These are phyloP conservation scores for Macrophomina pseudophaseolina DNA, from an alignment of 2,329 filamentous ascomycete genomes.

Conservation along the genomic window DNA sequence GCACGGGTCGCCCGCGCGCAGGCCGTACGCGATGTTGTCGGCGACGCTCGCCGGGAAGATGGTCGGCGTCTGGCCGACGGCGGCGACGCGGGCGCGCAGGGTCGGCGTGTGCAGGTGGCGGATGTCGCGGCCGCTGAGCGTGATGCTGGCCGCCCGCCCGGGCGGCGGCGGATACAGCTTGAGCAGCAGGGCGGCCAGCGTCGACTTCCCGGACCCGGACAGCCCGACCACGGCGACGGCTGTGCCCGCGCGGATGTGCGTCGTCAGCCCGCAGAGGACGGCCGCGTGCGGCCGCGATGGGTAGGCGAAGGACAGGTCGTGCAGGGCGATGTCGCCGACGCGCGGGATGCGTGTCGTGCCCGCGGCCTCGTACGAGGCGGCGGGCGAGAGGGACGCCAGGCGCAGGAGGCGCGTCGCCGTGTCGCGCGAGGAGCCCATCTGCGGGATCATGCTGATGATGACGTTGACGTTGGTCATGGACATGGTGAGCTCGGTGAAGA, in stretches of 20 bases:
- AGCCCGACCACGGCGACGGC: constrained; percentile 80
- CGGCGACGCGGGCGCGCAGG: constrained; percentile 66
- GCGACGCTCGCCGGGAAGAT: constrained; percentile 79
- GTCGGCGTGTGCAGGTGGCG: constrained; percentile 63
- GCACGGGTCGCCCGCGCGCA: constrained; percentile 61
- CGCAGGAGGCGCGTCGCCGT: constrained; percentile 75
- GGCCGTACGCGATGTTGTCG: constrained; percentile 83
- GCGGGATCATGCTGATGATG: constrained; percentile 76
- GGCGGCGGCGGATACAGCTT: constrained; percentile 62
- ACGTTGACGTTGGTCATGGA: constrained; percentile 74
- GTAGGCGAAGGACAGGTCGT: constrained; percentile 73
- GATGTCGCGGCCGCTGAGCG: constrained; percentile 64
- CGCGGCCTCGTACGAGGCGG: constrained; percentile 62
- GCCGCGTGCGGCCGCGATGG: constrained; percentile 58
- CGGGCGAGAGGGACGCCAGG: constrained; percentile 65
- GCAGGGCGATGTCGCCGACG: constrained; percentile 63
- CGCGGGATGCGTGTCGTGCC: constrained; percentile 53
- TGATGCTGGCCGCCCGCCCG: constrained; percentile 51
- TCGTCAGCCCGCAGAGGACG: constrained; percentile 68
- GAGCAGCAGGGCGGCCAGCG: constrained; percentile 75
- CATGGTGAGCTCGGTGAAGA: constrained; percentile 84
- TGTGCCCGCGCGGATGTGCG: constrained; percentile 66
- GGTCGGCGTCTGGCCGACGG: constrained; percentile 73
- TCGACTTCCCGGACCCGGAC: constrained; percentile 92
- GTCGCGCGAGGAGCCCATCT: constrained; percentile 75